Conservation (phyloP, 805 yeast species). For the Candida glaebosa region DNA sequence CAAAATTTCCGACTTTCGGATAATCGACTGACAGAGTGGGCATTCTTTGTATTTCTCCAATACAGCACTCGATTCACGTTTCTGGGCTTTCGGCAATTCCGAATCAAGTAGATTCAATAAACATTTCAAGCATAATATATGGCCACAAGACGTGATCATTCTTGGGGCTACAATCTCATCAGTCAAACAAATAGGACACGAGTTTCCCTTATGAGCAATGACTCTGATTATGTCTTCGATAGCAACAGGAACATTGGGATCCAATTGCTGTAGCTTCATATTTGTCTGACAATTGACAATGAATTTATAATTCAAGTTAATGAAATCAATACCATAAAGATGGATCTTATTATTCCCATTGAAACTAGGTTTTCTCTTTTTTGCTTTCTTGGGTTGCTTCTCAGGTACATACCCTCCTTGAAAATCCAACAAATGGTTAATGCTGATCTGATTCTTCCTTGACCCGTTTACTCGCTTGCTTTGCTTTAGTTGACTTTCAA, state of each 20-base stretch:
- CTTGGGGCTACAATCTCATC: conserved; percentile 88
- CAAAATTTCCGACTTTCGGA: conserved; percentile 51
- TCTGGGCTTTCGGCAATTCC: conserved; percentile 37
- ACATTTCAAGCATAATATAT: conserved; percentile 82
- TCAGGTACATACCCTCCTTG: conserved; percentile 23
- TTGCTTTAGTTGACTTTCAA: conserved; percentile 14
- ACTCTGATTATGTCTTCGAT: conserved; percentile 64
- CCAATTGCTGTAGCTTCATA: conserved; percentile 55
- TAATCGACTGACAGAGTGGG: conserved; percentile 69
- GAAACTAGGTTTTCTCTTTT: conserved; percentile 5
- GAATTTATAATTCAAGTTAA: conserved; percentile 82
- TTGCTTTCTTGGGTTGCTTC: conserved; percentile 3
- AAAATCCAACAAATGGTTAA: conserved; percentile 66
- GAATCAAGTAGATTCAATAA: conserved; percentile 66
- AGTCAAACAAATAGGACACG: conserved; percentile 88
- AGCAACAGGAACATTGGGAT: conserved; percentile 74
- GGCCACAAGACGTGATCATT: conserved; percentile 90
- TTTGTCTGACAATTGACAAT: conserved; percentile 64
- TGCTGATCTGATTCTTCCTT: conserved; percentile 15
- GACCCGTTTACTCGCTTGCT: conserved; percentile 9
- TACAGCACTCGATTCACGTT: conserved; percentile 31
- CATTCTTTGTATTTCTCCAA: conserved; percentile 61
- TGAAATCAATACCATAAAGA: conserved; percentile 61
- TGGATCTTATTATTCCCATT: conserved; percentile 30
- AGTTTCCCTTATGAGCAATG: conserved; percentile 69